These are phyloP conservation scores for Gymnopus androsaceus DNA, from an alignment of 1,284 basidiomycete genomes.

Conservation along the genomic window DNA sequence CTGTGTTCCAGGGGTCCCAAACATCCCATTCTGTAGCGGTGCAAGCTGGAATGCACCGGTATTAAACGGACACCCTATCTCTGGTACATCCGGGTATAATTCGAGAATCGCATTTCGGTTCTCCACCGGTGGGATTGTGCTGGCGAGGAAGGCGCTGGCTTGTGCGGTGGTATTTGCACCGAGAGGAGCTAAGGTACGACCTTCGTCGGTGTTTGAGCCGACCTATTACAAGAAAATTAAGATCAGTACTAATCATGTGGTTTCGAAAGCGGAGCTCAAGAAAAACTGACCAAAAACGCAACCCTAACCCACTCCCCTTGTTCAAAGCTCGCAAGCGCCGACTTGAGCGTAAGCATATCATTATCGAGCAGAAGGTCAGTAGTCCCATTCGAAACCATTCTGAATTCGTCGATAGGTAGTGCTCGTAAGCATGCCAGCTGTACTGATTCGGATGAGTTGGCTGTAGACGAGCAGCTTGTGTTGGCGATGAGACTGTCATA, in stretches of 20 bases:
- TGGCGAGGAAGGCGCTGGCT: not conserved
- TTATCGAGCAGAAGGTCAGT: no score
- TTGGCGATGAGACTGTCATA: no score
- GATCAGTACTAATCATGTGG: not conserved
- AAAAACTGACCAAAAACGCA: not conserved
- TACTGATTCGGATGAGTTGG: no score
- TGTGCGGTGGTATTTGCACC: not conserved
- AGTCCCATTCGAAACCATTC: no score
- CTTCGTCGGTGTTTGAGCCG: not conserved
- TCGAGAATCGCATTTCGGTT: not conserved
- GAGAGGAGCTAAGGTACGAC: not conserved
- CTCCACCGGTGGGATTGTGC: not conserved
- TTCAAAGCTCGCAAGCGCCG: no score
- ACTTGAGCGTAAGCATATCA: no score
- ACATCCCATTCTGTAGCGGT: no score
- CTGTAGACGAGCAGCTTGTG: no score
- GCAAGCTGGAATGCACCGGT: no score
- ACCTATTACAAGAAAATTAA: not conserved
- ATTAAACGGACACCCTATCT: not conserved
- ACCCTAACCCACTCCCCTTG: not conserved
- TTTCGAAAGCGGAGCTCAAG: not conserved
- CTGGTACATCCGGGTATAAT: not conserved
- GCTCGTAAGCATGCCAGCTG: no score
- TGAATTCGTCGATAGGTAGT: no score
- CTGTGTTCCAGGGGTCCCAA: no score